phyloP scores from a whole-genome alignment of 345 rosid genomes.

The Xanthoceras sorbifolium region DNA sequence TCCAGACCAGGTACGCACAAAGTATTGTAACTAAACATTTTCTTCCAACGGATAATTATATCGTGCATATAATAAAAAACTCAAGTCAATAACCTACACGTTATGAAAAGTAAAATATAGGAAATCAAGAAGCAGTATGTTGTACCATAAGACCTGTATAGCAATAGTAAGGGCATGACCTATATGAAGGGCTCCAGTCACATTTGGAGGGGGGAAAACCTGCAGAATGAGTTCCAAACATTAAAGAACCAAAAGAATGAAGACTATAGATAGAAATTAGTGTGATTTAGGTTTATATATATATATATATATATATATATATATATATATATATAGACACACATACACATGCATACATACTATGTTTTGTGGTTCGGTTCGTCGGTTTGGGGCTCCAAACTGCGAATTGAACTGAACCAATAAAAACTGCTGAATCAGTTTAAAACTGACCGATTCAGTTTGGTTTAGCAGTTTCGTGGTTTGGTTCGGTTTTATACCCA shows the following conservation, averaged over 20 bases:
- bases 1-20: conserved; percentile 96
- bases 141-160: conserved; percentile 53
- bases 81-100: conserved; percentile 6
- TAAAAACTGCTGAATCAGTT: too few relatives aligned
- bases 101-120: not conserved
- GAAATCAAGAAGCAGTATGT: conserved; percentile 14
- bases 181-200: conserved; percentile 93
- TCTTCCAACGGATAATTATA: conserved; percentile 83
- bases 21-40: conserved; percentile 95
- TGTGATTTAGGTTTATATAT: too few relatives aligned
- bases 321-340: too few relatives aligned
- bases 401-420: too few relatives aligned
- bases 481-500: too few relatives aligned
- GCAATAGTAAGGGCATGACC: conserved; percentile 97
- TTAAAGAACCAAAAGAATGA: not conserved
- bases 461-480: too few relatives aligned
- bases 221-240: conserved; percentile 30
- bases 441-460: too few relatives aligned
- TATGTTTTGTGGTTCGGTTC: too few relatives aligned
- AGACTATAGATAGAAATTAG: not conserved
- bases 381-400: too few relatives aligned
- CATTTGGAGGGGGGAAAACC: conserved; percentile 99
- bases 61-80: conserved; percentile 49
- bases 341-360: too few relatives aligned
- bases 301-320: too few relatives aligned